A percentile compares a stretch with the other conserved stretches of the same genome.
Evolutionary conservation across 495 filamentous ascomycete species (phyloP).

Genomic region (Aspergillus bertholletiae): DNA sequence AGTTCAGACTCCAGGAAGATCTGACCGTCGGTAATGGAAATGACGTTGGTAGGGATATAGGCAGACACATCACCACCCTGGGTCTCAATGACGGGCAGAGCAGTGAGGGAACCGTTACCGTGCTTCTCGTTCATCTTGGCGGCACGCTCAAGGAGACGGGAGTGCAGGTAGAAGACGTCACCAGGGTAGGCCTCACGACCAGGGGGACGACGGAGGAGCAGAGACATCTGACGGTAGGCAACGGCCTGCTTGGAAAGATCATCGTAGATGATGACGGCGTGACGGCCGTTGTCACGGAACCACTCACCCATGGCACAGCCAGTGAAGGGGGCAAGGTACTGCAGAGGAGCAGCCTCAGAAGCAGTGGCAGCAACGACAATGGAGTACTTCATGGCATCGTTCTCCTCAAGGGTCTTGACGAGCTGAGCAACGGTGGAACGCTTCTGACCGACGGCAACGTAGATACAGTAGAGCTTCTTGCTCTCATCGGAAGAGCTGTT

Average conservation of each 20-base stretch:
- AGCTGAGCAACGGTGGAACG: constrained; percentile 98
- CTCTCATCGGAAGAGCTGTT: constrained; percentile 82
- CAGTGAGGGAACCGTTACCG: constrained; percentile 95
- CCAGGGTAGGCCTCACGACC: constrained; percentile 99
- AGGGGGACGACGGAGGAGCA: constrained; percentile 96
- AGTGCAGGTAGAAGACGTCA: constrained; percentile 99
- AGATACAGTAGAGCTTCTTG: constrained; percentile 99
- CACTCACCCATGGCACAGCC: constrained; percentile 76
- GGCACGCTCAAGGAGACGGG: constrained; percentile 97
- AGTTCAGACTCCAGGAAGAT: constrained; percentile 99
- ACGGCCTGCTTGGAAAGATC: constrained; percentile 99
- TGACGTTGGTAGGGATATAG: constrained; percentile 99
- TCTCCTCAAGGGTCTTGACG: constrained; percentile 99
- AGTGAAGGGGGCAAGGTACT: constrained; percentile 96
- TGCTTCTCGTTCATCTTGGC: constrained; percentile 98
- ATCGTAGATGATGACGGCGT: constrained; percentile 91
- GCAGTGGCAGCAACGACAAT: constrained; percentile 94
- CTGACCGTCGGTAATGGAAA: constrained; percentile 99
- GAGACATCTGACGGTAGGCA: constrained; percentile 99
- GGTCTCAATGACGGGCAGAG: constrained; percentile 97
- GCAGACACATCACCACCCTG: constrained; percentile 99
- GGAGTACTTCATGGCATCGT: constrained; percentile 99
- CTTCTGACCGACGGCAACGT: constrained; percentile 99
- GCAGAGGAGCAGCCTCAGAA: constrained; percentile 90
- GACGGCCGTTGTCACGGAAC: constrained; percentile 90